Base-by-base conservation (phyloP, 2,329 filamentous ascomycete genomes). In the Penicillium palitans region DNA sequence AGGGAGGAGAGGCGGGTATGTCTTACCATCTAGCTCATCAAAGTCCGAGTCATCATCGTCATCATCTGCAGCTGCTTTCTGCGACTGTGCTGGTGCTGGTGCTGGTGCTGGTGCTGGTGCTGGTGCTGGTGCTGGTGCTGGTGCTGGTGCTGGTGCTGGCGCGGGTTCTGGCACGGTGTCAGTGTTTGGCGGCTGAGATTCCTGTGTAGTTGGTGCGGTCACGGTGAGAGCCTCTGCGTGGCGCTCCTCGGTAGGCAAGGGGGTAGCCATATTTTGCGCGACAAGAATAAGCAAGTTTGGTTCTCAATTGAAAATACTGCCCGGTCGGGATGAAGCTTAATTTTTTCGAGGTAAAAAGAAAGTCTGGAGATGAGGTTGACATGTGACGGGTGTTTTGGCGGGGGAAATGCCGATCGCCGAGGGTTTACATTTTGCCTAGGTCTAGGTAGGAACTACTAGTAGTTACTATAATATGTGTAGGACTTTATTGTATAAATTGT, bases 1-100 rank as follows among this genome's bases (percentile, higher is more conserved):
- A 27, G 44, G 27, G 24, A 47, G 39, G 19, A 24, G 46, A 25
- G 45, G 27, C 19, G 19, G 21, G 21, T n/a, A 6, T 45, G 24
- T 24, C 24, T 55, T 76, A 91, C 90, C 91, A 76, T 99, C 95
- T 45, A 99, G 80, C 70, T 98, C 95, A 70, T 97, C 95, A 76
- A 96, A 93, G 65, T 98, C 93, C 7, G 93, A 93, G 69, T 97
- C 93, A 21, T 92, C 88, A 17, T 89, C 87, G 65, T 89, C 84
- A 24, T 83, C 84, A 27, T 66, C 63, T 25, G 13, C 27, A 35
- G 35, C n/a, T 29, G 17, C 40, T 39, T 51, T 27, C 19, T 52
- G 40, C 1, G 39, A 13, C 42, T 51, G 39, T 35, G 6, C 33
- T 15, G 33, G 13, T 35, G 12, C 33, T 15, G 31, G 13, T 35